These are phyloP conservation scores for Candida xiaguanensis DNA, from an alignment of 805 yeast species.

Conservation along the genomic window DNA sequence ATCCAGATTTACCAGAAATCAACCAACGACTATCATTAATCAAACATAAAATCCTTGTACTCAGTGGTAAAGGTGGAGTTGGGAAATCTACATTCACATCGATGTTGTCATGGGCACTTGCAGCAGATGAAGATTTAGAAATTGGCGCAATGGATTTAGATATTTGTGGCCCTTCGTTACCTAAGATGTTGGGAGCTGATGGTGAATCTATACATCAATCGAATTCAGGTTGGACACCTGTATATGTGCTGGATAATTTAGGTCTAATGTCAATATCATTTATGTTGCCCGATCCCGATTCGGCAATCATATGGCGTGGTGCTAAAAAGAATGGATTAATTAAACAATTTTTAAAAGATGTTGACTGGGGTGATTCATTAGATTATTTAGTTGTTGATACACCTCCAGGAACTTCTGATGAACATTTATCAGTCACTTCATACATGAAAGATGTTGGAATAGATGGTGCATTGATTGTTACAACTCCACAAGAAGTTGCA, in stretches of 20 bases:
- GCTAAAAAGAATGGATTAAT: constrained; percentile 92
- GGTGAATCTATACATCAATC: constrained; percentile 86
- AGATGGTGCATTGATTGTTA: constrained; percentile 92
- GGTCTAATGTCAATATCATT: constrained; percentile 95
- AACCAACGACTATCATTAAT: constrained; percentile 59
- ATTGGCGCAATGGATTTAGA: constrained; percentile 97
- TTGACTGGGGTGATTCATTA: constrained; percentile 81
- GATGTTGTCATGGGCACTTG: constrained; percentile 95
- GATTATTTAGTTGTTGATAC: constrained; percentile 92
- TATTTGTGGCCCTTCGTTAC: constrained; percentile 96
- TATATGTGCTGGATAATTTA: constrained; percentile 88
- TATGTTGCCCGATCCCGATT: constrained; percentile 88
- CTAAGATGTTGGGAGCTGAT: constrained; percentile 89
- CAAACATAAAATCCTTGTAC: constrained; percentile 74
- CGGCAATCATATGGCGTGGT: constrained; percentile 97
- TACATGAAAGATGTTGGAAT: constrained; percentile 86
- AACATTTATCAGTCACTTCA: constrained; percentile 85
- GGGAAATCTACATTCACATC: constrained; percentile 96
- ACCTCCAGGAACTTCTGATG: constrained; percentile 98
- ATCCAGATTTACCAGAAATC: constrained; percentile 82
- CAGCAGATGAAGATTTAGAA: constrained; percentile 73
- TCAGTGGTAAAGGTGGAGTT: constrained; percentile 91
- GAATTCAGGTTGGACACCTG: constrained; percentile 94
- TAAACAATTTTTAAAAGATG: constrained; percentile 90
- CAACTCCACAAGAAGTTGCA: constrained; percentile 98